Percentiles rank a stretch among this genome's conserved stretches.
Evolutionary conservation across 345 rosid species (phyloP).

Genomic region (Hibiscus trionum): DNA sequence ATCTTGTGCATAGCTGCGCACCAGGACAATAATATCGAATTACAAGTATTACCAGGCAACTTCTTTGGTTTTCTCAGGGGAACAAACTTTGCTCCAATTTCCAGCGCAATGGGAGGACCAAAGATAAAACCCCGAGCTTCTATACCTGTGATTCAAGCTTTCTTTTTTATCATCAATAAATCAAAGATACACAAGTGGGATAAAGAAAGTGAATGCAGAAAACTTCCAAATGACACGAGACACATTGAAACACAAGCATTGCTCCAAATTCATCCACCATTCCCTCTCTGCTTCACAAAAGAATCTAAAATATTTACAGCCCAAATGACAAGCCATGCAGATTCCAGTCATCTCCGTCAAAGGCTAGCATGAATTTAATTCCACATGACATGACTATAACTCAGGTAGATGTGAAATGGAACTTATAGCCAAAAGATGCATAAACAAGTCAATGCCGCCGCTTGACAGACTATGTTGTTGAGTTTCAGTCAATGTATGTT

Average conservation of each 20-base stretch:
- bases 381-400: background rate
- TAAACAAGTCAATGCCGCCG: background rate
- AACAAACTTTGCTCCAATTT: conserved; percentile 95
- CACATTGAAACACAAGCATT: background rate
- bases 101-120: conserved; percentile 94
- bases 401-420: background rate
- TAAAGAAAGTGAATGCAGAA: background rate
- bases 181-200: background rate
- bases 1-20: background rate
- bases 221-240: background rate
- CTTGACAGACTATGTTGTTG: background rate
- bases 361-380: background rate
- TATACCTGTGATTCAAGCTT: conserved; percentile 46
- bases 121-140: conserved; percentile 96
- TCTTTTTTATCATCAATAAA: background rate
- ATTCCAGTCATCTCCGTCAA: background rate
- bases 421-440: background rate
- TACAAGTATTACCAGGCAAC: conserved; percentile 57
- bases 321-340: background rate
- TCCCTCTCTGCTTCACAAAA: background rate
- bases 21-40: background rate
- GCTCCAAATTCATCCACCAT: background rate
- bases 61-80: conserved; percentile 90
- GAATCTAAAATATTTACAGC: background rate
- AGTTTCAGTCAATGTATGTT: background rate